Percentiles rank a stretch among this genome's conserved stretches.
Conservation (phyloP, 2,329 filamentous ascomycete species). For the Cadophora sp. region DNA sequence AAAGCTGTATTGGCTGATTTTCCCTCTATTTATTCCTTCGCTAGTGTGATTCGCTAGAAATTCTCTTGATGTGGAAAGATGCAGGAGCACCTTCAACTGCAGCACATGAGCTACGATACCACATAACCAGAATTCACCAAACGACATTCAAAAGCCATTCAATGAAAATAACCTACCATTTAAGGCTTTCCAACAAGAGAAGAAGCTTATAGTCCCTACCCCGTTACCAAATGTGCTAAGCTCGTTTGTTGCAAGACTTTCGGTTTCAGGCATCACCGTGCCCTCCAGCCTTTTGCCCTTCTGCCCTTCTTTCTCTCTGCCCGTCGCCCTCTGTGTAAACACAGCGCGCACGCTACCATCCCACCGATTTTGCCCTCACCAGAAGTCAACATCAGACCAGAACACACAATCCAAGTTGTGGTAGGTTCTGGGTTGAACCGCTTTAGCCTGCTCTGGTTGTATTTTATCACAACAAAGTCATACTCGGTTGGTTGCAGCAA, state of each 20-base stretch:
- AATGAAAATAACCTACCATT: too few relatives aligned
- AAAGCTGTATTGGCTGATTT: too few relatives aligned
- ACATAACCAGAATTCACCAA: neutral
- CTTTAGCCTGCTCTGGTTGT: neutral
- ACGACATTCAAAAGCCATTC: neutral
- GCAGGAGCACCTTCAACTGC: neutral
- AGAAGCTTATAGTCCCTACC: too few relatives aligned
- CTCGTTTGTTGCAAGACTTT: too few relatives aligned
- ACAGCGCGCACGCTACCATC: neutral
- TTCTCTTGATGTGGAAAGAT: neutral
- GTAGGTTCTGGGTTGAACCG: too few relatives aligned
- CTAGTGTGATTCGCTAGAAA: neutral
- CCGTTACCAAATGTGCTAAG: too few relatives aligned
- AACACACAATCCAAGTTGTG: too few relatives aligned
- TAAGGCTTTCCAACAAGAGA: too few relatives aligned
- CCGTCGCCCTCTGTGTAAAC: too few relatives aligned
- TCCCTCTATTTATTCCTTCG: neutral
- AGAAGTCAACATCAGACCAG: too few relatives aligned
- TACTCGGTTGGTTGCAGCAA: constrained; percentile 5
- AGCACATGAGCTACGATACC: neutral
- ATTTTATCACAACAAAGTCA: neutral
- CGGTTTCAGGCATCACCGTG: too few relatives aligned
- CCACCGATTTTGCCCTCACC: neutral
- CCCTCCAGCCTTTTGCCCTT: neutral
- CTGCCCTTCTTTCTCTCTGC: neutral